phyloP scores from a whole-genome alignment of 2,329 filamentous ascomycete genomes.

The Hymenotorrendiella dingleyae region DNA sequence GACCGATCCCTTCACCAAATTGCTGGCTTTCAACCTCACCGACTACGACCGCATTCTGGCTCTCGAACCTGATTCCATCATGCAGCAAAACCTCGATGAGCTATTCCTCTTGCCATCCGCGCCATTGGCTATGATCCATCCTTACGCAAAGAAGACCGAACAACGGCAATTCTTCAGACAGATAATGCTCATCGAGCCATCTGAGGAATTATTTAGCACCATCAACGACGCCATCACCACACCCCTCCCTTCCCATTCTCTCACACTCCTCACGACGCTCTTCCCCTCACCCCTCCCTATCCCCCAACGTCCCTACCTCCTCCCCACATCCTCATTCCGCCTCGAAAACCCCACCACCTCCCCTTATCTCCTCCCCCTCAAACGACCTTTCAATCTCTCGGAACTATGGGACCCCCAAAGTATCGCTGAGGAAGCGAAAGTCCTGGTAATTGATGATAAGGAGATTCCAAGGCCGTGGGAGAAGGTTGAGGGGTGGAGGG shows the following conservation, averaged over 20 bases:
- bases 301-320: conserved; percentile 49
- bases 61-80: conserved; percentile 20
- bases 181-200: conserved; percentile 23
- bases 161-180: conserved; percentile 22
- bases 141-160: conserved; percentile 23
- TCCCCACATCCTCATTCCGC: conserved; percentile 41
- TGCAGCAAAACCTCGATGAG: conserved; percentile 24
- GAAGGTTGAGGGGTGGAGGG: conserved; percentile 18
- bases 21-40: conserved; percentile 28
- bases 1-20: conserved; percentile 24
- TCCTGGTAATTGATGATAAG: conserved; percentile 57
- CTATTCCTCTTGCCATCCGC: conserved; percentile 24
- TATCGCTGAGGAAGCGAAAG: conserved; percentile 44
- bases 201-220: conserved; percentile 13
- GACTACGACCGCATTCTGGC: conserved; percentile 22
- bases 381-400: conserved; percentile 37
- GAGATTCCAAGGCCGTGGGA: conserved; percentile 55
- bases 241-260: conserved; percentile 47
- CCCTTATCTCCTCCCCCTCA: no score
- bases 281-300: conserved; percentile 47
- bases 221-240: conserved; percentile 39
- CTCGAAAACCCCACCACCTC: conserved; percentile 41
- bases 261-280: conserved; percentile 46
- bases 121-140: conserved; percentile 26
- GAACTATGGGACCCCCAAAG: conserved; percentile 49